Base-by-base conservation (phyloP, 495 filamentous ascomycete species). In the Aspergillus haitiensis region DNA sequence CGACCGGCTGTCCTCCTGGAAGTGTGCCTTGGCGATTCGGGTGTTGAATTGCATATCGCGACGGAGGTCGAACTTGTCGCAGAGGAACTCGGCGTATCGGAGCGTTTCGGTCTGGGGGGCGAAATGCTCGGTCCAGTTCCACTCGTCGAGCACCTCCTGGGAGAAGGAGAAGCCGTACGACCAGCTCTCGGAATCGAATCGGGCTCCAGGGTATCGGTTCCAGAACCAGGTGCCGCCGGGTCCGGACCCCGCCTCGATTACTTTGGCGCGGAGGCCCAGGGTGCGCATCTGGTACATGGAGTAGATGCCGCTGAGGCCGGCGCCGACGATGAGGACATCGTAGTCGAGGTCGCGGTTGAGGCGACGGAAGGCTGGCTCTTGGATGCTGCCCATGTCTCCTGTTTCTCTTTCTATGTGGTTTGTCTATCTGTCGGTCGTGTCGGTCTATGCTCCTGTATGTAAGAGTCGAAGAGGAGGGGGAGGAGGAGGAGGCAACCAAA, bases 271-370 rank as follows among this genome's bases (percentile, higher is more conserved):
- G 51, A 81, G 70, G 16, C 76, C 78, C 15, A 74, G 59, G 35
- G 77, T 62, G 8, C 75, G 70, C 12, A 83, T 67, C 7, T 68
- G 64, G 56, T 78, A 68, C 7, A 79, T 60, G 0, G 69, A 58
- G 59, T 79, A 81, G 21, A 79, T 60, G 9, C 81, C 81, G 32
- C 71, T 73, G 42, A 84, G 74, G 0, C 81, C 81, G 3, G 75
- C 80, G 7, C 81, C 81, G 27, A 84, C 70, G 53, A 83, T 78
- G 5, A 84, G 60, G 21, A 78, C 79, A 63, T 82, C 78, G 18
- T 69, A 71, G 59, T 62, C 53, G 7, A 47, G 44, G 16, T 15
- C 16, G n/a, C 44, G 15, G 56, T 59, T 59, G n/a, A 52, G 18
- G 8, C 42, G 7, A 3, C 32, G 8, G 37, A 56, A 48, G 16